These are phyloP conservation scores for Eutypella sp. DNA, from an alignment of 2,329 filamentous ascomycete species.

Conservation along the genomic window DNA sequence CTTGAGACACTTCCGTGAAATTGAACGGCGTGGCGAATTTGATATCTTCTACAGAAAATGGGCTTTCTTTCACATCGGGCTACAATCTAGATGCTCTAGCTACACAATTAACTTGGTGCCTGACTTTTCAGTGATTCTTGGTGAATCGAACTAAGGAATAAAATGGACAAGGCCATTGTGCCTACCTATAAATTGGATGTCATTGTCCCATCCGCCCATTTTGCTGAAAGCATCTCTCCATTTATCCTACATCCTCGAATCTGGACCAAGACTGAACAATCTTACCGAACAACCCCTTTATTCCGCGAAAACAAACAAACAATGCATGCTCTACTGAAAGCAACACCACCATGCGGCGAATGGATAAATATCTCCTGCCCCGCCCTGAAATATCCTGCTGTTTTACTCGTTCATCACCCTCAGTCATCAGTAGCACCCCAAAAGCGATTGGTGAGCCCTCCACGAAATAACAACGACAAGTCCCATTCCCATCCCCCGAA, in stretches of 20 bases:
- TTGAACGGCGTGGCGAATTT: not conserved
- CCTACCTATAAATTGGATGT: not conserved
- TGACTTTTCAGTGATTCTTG: no score
- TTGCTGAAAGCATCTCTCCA: no score
- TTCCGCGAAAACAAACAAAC: not conserved
- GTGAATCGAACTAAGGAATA: not conserved
- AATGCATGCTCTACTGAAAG: no score
- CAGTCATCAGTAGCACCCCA: not conserved
- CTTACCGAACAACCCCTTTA: no score
- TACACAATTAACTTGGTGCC: not conserved
- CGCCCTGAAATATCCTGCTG: no score
- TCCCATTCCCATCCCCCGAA: not conserved
- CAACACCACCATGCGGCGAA: no score
- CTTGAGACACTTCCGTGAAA: conserved; percentile 1
- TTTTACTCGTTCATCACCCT: not conserved
- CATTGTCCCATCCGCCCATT: not conserved
- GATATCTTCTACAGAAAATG: not conserved
- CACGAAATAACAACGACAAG: not conserved
- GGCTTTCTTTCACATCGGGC: not conserved
- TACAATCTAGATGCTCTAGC: not conserved
- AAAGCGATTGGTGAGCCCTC: not conserved
- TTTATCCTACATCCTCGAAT: no score
- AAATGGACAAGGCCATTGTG: not conserved
- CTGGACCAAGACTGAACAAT: no score
- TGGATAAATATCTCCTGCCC: no score